phyloP scores from a whole-genome alignment of 768 basidiomycete genomes.

The Russula emetica region DNA sequence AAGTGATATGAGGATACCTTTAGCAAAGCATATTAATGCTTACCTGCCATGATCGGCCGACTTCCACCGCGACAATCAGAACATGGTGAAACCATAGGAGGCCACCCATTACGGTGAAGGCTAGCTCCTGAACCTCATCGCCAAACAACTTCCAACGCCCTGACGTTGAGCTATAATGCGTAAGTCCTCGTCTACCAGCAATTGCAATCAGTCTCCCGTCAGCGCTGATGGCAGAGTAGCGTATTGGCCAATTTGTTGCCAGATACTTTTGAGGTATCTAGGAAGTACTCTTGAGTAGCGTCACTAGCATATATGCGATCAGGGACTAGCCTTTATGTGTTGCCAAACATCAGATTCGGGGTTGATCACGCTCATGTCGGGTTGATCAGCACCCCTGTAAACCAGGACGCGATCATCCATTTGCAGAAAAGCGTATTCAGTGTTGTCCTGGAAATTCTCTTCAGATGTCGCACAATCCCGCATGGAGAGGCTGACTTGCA shows the following conservation, averaged over 20 bases:
- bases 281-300: constrained; percentile 14
- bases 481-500: constrained; percentile 42
- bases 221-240: constrained; percentile 82
- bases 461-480: constrained; percentile 13
- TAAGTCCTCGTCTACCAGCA: constrained; percentile 84
- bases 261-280: constrained; percentile 90
- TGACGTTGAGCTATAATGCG: constrained; percentile 90
- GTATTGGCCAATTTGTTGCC: constrained; percentile 88
- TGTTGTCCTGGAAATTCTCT: constrained; percentile 68
- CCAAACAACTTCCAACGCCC: constrained; percentile 93
- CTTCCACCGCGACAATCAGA: constrained; percentile 84
- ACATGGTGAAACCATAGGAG: constrained; percentile 96
- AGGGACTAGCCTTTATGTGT: constrained; percentile 65
- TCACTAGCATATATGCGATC: neutral
- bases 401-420: constrained; percentile 91
- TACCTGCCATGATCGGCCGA: constrained; percentile 73
- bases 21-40: constrained; percentile 26
- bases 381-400: constrained; percentile 95
- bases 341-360: constrained; percentile 99
- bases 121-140: constrained; percentile 77
- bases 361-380: constrained; percentile 97
- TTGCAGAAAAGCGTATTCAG: constrained; percentile 91
- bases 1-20: constrained; percentile 17
- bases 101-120: constrained; percentile 84
- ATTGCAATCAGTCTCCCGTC: constrained; percentile 92